Evolutionary conservation across 2,329 filamentous ascomycete genomes (phyloP).

Genomic region (Rutstroemia sp.): DNA sequence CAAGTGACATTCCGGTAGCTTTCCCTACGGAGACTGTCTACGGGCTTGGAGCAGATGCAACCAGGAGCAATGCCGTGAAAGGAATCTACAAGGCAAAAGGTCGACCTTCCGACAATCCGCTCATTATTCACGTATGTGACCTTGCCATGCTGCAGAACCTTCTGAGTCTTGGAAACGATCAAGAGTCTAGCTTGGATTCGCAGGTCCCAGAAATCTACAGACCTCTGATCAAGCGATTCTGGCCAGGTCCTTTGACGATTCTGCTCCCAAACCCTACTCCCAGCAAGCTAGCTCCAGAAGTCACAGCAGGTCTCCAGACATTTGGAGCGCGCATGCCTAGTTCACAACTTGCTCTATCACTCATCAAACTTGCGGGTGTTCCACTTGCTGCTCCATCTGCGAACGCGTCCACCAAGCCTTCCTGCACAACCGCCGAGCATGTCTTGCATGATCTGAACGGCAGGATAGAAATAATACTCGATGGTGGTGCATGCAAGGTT

Average conservation of each 20-base stretch:
- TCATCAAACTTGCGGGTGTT: constrained; percentile 71
- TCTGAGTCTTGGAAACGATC: constrained; percentile 13
- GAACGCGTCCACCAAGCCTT: constrained; percentile 89
- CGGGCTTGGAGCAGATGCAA: constrained; percentile 92
- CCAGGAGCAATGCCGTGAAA: constrained; percentile 70
- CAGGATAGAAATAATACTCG: constrained; percentile 77
- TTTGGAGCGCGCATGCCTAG: constrained; percentile 90
- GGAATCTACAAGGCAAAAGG: constrained; percentile 94
- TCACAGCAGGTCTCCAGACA: constrained; percentile 75
- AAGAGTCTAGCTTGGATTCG: constrained; percentile 25
- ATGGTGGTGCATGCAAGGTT: constrained; percentile 79
- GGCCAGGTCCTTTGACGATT: constrained; percentile 92
- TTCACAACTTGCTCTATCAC: constrained; percentile 72
- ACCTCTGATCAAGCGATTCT: constrained; percentile 73
- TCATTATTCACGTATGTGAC: constrained; percentile 88
- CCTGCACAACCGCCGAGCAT: constrained; percentile 83
- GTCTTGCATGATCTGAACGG: constrained; percentile 79
- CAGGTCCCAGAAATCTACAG: constrained; percentile 46
- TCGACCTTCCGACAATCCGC: constrained; percentile 84
- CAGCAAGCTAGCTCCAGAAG: constrained; percentile 75
- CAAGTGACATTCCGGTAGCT: constrained; percentile 58
- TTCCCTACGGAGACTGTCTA: constrained; percentile 99
- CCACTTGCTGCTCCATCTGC: constrained; percentile 89
- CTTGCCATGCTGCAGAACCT: constrained; percentile 35
- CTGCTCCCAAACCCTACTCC: constrained; percentile 68